Evolutionary conservation across 768 basidiomycete genomes (phyloP), one percentile per base, ranked within the genome.

Genomic region (Naematelia encephala): DNA sequence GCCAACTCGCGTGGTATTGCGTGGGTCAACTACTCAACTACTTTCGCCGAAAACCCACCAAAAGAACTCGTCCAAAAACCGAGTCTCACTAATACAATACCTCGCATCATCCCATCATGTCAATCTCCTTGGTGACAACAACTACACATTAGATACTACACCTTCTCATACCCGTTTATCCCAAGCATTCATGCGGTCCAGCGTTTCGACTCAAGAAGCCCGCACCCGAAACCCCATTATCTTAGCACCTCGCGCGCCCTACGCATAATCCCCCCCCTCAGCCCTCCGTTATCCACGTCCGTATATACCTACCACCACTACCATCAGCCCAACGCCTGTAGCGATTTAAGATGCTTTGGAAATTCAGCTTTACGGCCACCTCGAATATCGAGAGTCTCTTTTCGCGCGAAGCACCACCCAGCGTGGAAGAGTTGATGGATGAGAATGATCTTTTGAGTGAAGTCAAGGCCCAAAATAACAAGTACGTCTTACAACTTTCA

Each of bases 391-490:
- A 96, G 83, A 84, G 84, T 70, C 83, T 96, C 59, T 84, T 96
- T 61, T 87, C 90, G 82, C 87, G 90, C 80, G 90, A 91, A 67
- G 88, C 86, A 50, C 84, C 75, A 5, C 76, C 76, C 13, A 60
- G 66, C 21, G 56, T 98, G 43, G 92, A 96, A 76, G 86, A 89
- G 43, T 86, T 98, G 60, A 82, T 98, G 56, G 91, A 91, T 79
- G 91, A 96, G 79, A 87, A 90, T 72, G 92, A 97, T 75, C 81
- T 98, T 46, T 80, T 98, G 56, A 89, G 90, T 78, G 94, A 98
- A 78, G 91, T 91, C 84, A 97, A 97, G 79, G 82, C 87, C 0
- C 89, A 94, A 78, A 98, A 98, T 73, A 87, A 87, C 42, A 74
- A 70, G 75, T 75, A 54, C 52, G 71, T 66, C 29, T n/a, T n/a